Base-by-base conservation (phyloP, 306 rosid species). In the Adenanthera pavonina region DNA sequence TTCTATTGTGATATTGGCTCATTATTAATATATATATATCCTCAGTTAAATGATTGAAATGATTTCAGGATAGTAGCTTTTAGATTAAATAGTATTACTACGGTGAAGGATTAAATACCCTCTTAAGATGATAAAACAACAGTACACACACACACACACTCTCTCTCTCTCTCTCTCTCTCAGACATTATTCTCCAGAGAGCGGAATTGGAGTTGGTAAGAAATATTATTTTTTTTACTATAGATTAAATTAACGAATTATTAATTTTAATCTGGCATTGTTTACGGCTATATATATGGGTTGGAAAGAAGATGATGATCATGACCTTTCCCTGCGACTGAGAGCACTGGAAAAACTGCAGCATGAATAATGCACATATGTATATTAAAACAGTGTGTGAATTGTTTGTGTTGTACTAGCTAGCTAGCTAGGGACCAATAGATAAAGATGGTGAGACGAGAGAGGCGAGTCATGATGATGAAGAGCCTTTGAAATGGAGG, bases 351-450 rank as follows among this genome's bases (percentile, higher is more conserved):
- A 56, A 17, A 59, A 14, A 46, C 61, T 65, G 80, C 61, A 81
- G 49, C 49, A 20, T 75, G 80, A 60, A 67, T 12, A 65, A 16
- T 59, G 25, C 17, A 15, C 3, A 52, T 52, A 3, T 10, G 4
- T 56, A 16, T 73, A 49, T 25, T 15, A 68, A 1, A 48, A 74
- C 13, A 47, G 72, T 19, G 60, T 61, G 65, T 65, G 72, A 80
- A 59, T 59, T 59, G 54, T 70, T 19, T 5, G 2, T 20, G 3
- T 30, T 60, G 76, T 61, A 72, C 78, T 67, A 16, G 78, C 68
- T 68, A 54, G 14, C 75, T 61, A 41, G 46, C 46, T 25, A 30
- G 81, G 85, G 81, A 76, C 81, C 68, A 82, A 36, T 16, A 48
- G 74, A 61, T 38, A 54, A 2, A 47, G 69, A 61, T 53, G 75